Percentiles rank a stretch among this genome's conserved stretches.
phyloP scores from a whole-genome alignment of 2,329 filamentous ascomycete species.

The Lojkania enalia region DNA sequence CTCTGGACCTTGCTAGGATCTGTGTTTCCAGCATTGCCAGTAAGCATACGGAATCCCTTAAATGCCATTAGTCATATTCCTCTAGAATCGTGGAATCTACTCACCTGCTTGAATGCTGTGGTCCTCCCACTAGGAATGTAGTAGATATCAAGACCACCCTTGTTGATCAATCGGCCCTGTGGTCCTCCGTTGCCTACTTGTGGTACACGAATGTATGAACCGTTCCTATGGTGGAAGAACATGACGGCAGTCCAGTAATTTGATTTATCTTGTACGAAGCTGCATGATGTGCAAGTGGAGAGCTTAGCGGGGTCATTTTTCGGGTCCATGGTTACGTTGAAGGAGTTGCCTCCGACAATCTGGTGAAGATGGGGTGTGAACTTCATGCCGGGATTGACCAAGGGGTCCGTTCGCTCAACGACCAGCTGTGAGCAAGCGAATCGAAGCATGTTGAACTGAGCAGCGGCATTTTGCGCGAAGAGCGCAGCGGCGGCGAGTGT shows the following conservation, averaged over 20 bases:
- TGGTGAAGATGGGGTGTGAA: constrained; percentile 43
- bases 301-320: constrained; percentile 23
- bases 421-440: constrained; percentile 42
- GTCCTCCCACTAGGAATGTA: constrained; percentile 40
- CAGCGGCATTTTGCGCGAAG: constrained; percentile 27
- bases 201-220: constrained; percentile 34
- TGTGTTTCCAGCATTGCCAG: constrained; percentile 36
- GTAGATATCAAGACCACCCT: constrained; percentile 41
- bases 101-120: constrained; percentile 40
- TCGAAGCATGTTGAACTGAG: constrained; percentile 35
- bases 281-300: constrained; percentile 40
- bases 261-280: constrained; percentile 36
- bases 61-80: background rate
- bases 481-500: constrained; percentile 29
- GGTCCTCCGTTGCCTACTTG: constrained; percentile 40
- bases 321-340: constrained; percentile 42
- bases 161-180: constrained; percentile 39
- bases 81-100: background rate
- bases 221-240: constrained; percentile 43
- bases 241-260: constrained; percentile 44
- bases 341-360: constrained; percentile 38
- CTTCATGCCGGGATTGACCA: constrained; percentile 40
- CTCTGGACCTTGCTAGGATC: constrained; percentile 33
- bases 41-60: constrained; percentile 40
- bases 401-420: constrained; percentile 38